Conservation (phyloP, 345 rosid genomes). For the Syzygium aromaticum region DNA sequence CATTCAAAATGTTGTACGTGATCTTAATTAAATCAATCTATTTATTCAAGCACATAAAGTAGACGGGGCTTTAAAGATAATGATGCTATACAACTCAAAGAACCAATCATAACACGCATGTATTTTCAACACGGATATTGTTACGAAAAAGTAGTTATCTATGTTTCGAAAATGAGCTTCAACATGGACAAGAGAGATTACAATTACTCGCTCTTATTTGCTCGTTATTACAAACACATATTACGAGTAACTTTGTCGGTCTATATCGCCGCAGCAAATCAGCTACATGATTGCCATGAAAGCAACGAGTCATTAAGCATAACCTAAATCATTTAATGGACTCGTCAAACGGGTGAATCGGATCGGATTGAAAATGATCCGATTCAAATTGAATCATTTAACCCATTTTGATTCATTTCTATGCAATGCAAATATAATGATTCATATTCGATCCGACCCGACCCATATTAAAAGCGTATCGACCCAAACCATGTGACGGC, state of each 20-base stretch:
- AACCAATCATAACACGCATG: background rate
- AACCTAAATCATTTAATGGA: background rate
- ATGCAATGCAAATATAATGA: too few species aligned
- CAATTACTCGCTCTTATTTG: background rate
- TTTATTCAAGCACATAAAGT: background rate
- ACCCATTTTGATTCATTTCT: too few species aligned
- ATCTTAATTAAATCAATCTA: too few species aligned
- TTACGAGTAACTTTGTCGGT: background rate
- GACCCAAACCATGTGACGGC: too few species aligned
- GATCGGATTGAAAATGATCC: too few species aligned
- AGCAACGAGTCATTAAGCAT: background rate
- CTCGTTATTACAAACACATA: background rate
- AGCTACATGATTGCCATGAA: background rate
- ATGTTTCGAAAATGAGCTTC: background rate
- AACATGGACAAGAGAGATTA: rapidly evolving
- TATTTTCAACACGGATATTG: too few species aligned
- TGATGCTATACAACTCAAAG: background rate
- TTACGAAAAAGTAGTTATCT: background rate
- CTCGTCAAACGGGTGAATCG: too few species aligned
- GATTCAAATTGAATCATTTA: too few species aligned
- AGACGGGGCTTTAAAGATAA: background rate
- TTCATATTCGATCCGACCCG: too few species aligned
- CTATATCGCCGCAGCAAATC: background rate
- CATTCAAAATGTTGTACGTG: background rate
- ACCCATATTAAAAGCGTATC: too few species aligned